Evolutionary conservation across 257 asterid species (phyloP), one percentile per base, ranked within the genome.

Genomic region (Asclepias syriaca): DNA sequence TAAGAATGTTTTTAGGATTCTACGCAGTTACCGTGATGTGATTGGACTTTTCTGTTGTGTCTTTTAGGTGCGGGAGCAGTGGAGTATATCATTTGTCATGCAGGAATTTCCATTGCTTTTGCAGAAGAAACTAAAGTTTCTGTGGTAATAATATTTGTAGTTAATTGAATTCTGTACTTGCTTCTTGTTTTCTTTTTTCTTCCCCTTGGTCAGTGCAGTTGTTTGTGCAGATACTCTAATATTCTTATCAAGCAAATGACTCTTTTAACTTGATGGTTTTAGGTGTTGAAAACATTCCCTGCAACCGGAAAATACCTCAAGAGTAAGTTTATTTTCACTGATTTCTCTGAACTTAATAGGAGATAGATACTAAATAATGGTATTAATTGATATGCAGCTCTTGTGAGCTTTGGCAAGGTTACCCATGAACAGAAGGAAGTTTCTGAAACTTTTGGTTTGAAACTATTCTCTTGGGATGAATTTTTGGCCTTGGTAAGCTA

Each of bases 51-150:
- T 21, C 8, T 10, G n/a, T 55, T 74, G 59, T 75, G 80, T 68
- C 50, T 80, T 48, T 66, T 65, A 90, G 97, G 97, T 75, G 94
- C 96, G 59, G 90, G 92, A 73, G 97, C 96, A 16, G 90, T 89
- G 34, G 88, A 91, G 75, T 91, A 84, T 39, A 87, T 91, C 66
- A 91, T 89, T 74, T 79, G 86, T 39, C 96, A 89, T 72, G 95
- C 96, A 58, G 96, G 83, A 84, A 75, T 91, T 80, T 85, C 97
- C 8, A 80, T 87, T 74, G 91, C 64, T 55, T 91, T 89, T 55
- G 88, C 85, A 2, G 96, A 91, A 80, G 91, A 91, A 85, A 81
- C 74, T 40, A 91, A 91, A 78, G 61, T 87, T 72, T 71, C 86
- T 0, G 97, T 89, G 96, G 97, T 89, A 24, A 67, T n/a, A 43